Conservation (phyloP, 805 yeast genomes). For the Maudiozyma serrabonitensis region DNA sequence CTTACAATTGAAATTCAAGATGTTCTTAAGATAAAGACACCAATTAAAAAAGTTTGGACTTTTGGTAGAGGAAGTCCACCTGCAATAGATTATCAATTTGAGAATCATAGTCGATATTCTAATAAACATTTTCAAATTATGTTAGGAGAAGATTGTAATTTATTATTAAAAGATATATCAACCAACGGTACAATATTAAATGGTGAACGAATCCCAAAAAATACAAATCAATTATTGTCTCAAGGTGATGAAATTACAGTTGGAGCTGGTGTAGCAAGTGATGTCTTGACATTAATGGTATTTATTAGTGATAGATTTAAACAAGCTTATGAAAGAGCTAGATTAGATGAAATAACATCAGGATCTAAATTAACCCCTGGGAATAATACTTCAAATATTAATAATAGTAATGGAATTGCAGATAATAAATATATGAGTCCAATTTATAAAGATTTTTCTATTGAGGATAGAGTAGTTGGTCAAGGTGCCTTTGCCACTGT, state of each 20-base stretch:
- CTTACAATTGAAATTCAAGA: conserved; percentile 30
- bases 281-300: conserved; percentile 43
- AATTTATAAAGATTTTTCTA: conserved; percentile 48
- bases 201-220: conserved; percentile 59
- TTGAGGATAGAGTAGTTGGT: conserved; percentile 80
- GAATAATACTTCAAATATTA: not conserved
- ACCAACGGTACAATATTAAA: conserved; percentile 92
- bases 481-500: conserved; percentile 99
- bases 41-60: conserved; percentile 42
- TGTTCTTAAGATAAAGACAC: conserved; percentile 14
- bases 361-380: not conserved
- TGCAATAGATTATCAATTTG: conserved; percentile 48
- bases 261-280: conserved; percentile 75
- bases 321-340: conserved; percentile 18
- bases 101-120: conserved; percentile 56
- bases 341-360: conserved; percentile 2
- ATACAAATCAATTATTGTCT: conserved; percentile 66
- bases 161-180: conserved; percentile 50
- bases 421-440: conserved; percentile 23
- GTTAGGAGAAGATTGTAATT: conserved; percentile 48
- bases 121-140: conserved; percentile 66
- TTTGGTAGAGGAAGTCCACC: conserved; percentile 60
- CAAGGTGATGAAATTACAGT: conserved; percentile 93
- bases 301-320: conserved; percentile 32
- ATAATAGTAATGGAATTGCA: conserved; percentile 31